Base-by-base conservation (phyloP, 805 yeast species). In the Pachysolen tannophilus region DNA sequence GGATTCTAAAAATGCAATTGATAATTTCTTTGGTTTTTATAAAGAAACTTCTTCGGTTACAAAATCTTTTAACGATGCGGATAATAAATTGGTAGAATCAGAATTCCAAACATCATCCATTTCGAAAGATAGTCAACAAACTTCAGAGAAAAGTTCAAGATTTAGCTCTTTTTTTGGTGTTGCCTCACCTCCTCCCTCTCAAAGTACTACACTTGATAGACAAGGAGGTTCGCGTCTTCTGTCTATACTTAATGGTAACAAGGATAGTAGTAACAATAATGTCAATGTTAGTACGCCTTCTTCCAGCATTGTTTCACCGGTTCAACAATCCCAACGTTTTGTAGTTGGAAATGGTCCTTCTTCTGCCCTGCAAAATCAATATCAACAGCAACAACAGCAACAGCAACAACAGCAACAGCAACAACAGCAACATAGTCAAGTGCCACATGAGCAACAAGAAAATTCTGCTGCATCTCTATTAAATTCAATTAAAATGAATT, bases 11-110 rank as follows among this genome's bases (percentile, higher is more conserved):
- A 65, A 61, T 40, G 67, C 63, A 19, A 67, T 60, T 13, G 71
- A 63, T 43, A 65, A 56, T 45, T 58, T 67, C 48, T 60, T 61
- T 45, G 58, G 69, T 13, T 61, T 60, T 48, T 60, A 58, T 42
- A 34, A 32, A 34, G 26, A 38, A 16, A 26, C 34, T 25, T 23
- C 36, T 29, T 16, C 26, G 32, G n/a, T 28, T 20, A 13, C 32
- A 18, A 14, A 10, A 3, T 6, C 6, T 19, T 27, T 31, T 21
- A 15, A 16, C 18, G 26, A 24, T 32, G n/a, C 20, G 16, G 30
- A 20, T 26, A 10, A 26, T 16, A n/a, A 21, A 19, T 13, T 11
- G 17, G 9, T 16, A n/a, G 19, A 18, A 6, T 13, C 16, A 13
- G 28, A 30, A 14, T n/a, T n/a, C n/a, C n/a, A 20, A 15, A 15